Evolutionary conservation across 75 land plant species (phyloP).

Genomic region (Chamaecyparis obtusa): DNA sequence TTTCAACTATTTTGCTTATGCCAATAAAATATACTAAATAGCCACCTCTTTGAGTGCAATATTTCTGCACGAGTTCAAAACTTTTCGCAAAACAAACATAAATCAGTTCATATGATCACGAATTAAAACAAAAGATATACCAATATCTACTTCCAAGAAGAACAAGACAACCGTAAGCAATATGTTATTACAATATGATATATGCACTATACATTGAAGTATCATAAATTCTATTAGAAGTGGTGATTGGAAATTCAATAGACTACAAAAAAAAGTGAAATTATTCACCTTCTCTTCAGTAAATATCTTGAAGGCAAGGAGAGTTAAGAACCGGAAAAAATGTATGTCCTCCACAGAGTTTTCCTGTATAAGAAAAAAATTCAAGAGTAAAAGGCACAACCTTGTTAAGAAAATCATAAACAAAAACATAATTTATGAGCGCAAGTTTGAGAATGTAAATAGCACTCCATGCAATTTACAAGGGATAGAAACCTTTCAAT

Average conservation of each 20-base stretch:
- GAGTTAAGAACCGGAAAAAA: conserved; percentile 80
- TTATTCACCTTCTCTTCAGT: conserved; percentile 64
- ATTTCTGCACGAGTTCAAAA: background rate
- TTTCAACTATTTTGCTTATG: background rate
- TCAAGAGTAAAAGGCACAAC: background rate
- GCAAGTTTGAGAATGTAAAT: background rate
- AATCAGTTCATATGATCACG: background rate
- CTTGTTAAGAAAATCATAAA: background rate
- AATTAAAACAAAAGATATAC: background rate
- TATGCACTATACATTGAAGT: background rate
- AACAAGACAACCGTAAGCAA: background rate
- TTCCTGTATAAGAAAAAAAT: conserved; percentile 39
- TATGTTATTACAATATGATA: background rate
- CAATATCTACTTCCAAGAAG: background rate
- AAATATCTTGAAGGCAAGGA: conserved; percentile 89
- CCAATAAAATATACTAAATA: background rate
- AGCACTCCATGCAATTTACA: background rate
- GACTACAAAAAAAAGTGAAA: background rate
- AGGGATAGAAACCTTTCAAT: background rate
- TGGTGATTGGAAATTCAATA: background rate
- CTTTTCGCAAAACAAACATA: background rate
- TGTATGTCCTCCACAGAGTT: conserved; percentile 47
- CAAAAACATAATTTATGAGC: conserved; percentile 1
- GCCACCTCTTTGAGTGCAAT: background rate
- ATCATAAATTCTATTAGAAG: background rate